Evolutionary conservation across 495 filamentous ascomycete species (phyloP).

Genomic region (Trichodelitschia bisporula): DNA sequence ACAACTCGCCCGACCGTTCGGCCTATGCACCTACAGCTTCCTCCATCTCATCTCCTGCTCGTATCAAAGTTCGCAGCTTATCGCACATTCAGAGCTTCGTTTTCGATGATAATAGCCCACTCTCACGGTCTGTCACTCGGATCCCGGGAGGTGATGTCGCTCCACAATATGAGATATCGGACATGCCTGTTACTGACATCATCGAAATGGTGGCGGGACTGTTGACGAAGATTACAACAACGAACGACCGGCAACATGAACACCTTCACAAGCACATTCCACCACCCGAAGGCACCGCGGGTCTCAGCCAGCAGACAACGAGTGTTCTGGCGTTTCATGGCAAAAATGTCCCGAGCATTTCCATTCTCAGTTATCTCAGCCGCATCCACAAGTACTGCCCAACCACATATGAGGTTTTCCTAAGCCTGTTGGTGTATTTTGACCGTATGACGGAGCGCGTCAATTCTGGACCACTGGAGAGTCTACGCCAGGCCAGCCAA

Average conservation of each 20-base stretch:
- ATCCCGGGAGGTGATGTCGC: slow-evolving; percentile 22
- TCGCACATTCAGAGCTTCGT: slow-evolving; percentile 80
- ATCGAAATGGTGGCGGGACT: slow-evolving; percentile 99
- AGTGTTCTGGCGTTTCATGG: slow-evolving; percentile 97
- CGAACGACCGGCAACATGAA: slow-evolving; percentile 87
- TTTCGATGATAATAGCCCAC: slow-evolving; percentile 31
- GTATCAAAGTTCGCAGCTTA: slow-evolving; percentile 63
- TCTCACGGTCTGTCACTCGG: no score
- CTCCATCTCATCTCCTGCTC: slow-evolving; percentile 52
- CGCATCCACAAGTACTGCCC: slow-evolving; percentile 98
- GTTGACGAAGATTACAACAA: slow-evolving; percentile 91
- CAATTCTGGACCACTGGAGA: slow-evolving; percentile 39
- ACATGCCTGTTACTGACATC: slow-evolving; percentile 90
- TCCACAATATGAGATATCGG: slow-evolving; percentile 78
- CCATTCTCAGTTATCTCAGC: slow-evolving; percentile 84
- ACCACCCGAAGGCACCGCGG: slow-evolving; percentile 32
- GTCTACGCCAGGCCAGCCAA: slow-evolving; percentile 20
- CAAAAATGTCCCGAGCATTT: slow-evolving; percentile 94
- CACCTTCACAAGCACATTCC: slow-evolving; percentile 47
- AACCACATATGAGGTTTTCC: slow-evolving; percentile 93
- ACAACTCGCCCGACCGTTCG: no score
- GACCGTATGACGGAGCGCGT: slow-evolving; percentile 96
- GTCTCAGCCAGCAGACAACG: slow-evolving; percentile 53
- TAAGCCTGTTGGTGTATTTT: slow-evolving; percentile 90
- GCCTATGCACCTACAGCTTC: no score